Conservation (phyloP, 2,329 filamentous ascomycete genomes). For the Escovopsis sp. region DNA sequence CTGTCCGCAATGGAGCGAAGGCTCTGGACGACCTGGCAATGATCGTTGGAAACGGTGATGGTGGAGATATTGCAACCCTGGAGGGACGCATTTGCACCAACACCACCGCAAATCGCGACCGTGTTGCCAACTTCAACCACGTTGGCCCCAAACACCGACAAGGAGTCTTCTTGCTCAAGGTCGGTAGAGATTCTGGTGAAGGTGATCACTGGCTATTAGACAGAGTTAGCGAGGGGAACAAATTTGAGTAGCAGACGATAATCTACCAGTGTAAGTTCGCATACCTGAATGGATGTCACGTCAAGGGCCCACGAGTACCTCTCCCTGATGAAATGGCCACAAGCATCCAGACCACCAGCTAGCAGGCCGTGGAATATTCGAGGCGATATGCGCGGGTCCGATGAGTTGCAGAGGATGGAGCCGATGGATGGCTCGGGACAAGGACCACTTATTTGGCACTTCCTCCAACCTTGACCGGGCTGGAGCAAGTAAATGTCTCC, state of each 20-base stretch:
- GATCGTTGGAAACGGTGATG: background rate
- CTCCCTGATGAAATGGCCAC: conserved; percentile 47
- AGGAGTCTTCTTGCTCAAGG: conserved; percentile 1
- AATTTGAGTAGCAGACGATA: background rate
- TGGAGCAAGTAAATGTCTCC: conserved; percentile 38
- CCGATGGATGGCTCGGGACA: conserved; percentile 28
- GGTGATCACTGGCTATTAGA: conserved; percentile 12
- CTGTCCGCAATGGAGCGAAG: background rate
- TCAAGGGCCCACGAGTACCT: conserved; percentile 50
- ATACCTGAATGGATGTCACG: conserved; percentile 21
- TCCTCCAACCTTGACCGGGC: conserved; percentile 30
- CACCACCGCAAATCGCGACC: conserved; percentile 18
- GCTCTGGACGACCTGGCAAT: background rate
- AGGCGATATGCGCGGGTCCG: conserved; percentile 8
- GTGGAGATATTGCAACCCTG: conserved; percentile 15
- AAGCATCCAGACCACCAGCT: conserved; percentile 52
- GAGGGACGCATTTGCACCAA: conserved; percentile 12
- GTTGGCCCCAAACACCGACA: conserved; percentile 20
- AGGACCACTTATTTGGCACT: conserved; percentile 22
- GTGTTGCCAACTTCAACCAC: conserved; percentile 9
- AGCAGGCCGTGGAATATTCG: conserved; percentile 42
- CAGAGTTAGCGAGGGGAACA: background rate
- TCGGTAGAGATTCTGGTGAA: conserved; percentile 8
- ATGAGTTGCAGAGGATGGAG: conserved; percentile 20
- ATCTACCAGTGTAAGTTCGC: too few species aligned